Evolutionary conservation across 2,329 filamentous ascomycete genomes (phyloP), one percentile per base, ranked within the genome.

Genomic region (Monilinia fructigena): DNA sequence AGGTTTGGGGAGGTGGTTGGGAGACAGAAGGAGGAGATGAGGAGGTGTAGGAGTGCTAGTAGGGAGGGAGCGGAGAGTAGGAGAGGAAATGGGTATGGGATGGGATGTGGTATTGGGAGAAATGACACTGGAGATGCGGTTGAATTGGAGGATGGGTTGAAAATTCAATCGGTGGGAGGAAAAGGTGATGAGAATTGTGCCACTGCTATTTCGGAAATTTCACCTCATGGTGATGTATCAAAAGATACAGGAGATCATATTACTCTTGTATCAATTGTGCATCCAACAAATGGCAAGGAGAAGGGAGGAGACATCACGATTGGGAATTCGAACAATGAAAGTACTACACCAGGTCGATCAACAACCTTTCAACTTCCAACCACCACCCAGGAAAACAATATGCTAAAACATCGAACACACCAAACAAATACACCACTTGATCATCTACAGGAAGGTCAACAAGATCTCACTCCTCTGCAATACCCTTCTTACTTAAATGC

Each of bases 1-100:
- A 83, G 85, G 26, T 86, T 90, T 68, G 77, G 82, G 26, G 61
- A 56, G 42, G 55, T 54, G 35, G 59, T 65, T 23, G 62, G 42
- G 18, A 52, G 54, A 42, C 28, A 55, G 26, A 38, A 56, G 40
- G 28, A 52, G 35, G 42, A 45, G 11, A 60, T 40, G 50, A 45
- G 53, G 40, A 40, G 26, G 45, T 52, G 47, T 40, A 63, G 53
- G 16, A 55, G n/a, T 50, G 52, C 28, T 14, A 50, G 28, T 23
- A 47, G 14, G 16, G 48, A 35, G 20, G 61, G 50, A 16, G 38
- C 23, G 12, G 53, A 18, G 6, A 26, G 38, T 58, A 47, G 28
- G n/a, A 35, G 53, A 12, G n/a, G 4, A 26, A 20, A 55, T 31
- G 35, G 11, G 7, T 6, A 23, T 7, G 31, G 42, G 6, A 23